Evolutionary conservation across 1,284 basidiomycete species (phyloP), one percentile per base, ranked within the genome.

Genomic region (Ustilago xerochloae): DNA sequence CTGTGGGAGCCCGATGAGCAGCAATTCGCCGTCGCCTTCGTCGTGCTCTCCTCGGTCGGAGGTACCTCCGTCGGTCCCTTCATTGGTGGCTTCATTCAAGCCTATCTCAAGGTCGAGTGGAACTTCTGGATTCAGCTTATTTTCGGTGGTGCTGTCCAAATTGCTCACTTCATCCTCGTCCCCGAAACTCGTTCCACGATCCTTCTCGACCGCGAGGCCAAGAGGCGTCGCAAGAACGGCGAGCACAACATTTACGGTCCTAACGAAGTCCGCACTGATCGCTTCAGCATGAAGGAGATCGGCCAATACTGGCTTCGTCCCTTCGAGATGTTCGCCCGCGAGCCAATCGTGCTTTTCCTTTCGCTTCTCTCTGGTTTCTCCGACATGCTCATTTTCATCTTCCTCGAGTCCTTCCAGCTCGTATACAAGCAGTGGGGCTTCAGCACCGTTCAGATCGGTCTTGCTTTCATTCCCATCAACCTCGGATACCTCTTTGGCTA

Each of bases 341-440:
- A 87, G 62, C 86, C 86, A 0, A 87, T 87, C 73, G 85, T 86
- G 15, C 79, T 86, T 8, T 85, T 67, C 61, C 78, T 85, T 10
- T 86, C 85, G 28, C 81, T 86, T 13, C 77, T 87, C 10, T 85
- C 83, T 20, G 86, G 86, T 48, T 86, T 86, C 81, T 81, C 80
- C 32, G 82, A 83, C 63, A 81, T 78, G 41, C 74, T 84, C 43
- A 86, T 87, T 71, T 87, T 87, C 67, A 86, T 84, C 46, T 86
- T 86, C 77, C 63, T 86, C 43, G 83, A 87, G 65, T 82, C 83
- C 0, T 86, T 85, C 78, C 73, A 78, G 6, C 81, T 84, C 2
- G 85, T 86, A n/a, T 86, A 83, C 77, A 63, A 78, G 63, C 83
- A 86, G 51, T 87, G 85, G 85, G 77, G 77, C 18, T 86, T 86